Base-by-base conservation (phyloP, 1,139 yeast genomes). In the Protomyces pachydermus region DNA sequence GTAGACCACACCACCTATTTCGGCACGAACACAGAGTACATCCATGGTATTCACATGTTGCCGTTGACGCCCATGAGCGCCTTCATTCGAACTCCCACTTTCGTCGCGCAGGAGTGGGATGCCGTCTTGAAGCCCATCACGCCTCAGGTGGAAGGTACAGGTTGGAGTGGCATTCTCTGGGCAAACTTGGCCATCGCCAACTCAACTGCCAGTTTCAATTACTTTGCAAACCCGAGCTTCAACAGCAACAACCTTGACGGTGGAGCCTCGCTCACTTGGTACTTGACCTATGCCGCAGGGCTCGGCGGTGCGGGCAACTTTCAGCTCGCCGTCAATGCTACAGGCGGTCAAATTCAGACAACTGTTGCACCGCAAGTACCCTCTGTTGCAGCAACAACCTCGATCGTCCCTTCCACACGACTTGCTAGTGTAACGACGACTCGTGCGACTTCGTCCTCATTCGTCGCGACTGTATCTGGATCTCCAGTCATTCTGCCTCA, bases 21-120 rank as follows among this genome's bases (percentile, higher is more conserved):
- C 72, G 97, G 97, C 3, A 80, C 80, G 70, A 80, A 83, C 64
- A 72, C 79, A 51, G 93, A 91, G 74, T 93, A 87, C 74, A 91
- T 93, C 64, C 98, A 91, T 72, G 97, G 97, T 73, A 91, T 93
- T 68, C 98, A 93, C 74, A 93, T 95, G 86, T 80, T 93, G 66
- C 96, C 98, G 28, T 79, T 89, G 56, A 90, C 96, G 0, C 93
- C 97, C 0, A 84, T 88, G 16, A 86, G 97, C 16, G 85, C 95
- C 0, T 84, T 81, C 68, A 81, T 91, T 54, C 82, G 98, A 74
- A 78, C 80, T 4, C 82, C 91, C 1, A 75, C 78, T 0, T 93
- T 84, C 75, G 96, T 87, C 18, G 71, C 79, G 69, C 84, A 91
- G 75, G 98, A 93, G 77, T 93, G 97, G 97, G 78, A 79, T 16